Conservation (phyloP, 2,329 filamentous ascomycete genomes). For the Fusarium decemcellulare region DNA sequence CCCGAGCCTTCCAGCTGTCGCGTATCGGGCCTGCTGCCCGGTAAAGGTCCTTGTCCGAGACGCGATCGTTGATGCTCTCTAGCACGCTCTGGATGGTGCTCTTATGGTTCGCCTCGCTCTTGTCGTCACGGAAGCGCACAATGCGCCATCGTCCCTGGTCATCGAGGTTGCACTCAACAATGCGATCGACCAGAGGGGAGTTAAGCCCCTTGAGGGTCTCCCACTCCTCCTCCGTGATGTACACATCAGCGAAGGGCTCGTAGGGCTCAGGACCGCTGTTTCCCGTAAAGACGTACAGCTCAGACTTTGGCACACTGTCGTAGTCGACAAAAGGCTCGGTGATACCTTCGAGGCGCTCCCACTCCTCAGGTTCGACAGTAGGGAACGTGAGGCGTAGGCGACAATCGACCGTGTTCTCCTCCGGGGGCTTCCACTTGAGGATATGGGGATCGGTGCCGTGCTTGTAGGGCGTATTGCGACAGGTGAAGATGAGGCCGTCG, state of each 20-base stretch:
- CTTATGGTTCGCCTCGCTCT: constrained; percentile 90
- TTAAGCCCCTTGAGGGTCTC: constrained; percentile 80
- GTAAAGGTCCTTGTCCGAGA: constrained; percentile 86
- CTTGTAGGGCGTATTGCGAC: constrained; percentile 86
- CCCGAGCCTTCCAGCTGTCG: constrained; percentile 79
- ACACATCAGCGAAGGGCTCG: constrained; percentile 75
- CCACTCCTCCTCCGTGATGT: constrained; percentile 85
- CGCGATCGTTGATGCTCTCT: constrained; percentile 88
- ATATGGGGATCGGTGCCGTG: constrained; percentile 94
- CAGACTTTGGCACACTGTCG: constrained; percentile 81
- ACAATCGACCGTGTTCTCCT: constrained; percentile 97
- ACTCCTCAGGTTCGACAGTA: constrained; percentile 74
- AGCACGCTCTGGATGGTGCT: constrained; percentile 88
- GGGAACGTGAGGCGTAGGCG: constrained; percentile 85
- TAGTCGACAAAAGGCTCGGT: constrained; percentile 80
- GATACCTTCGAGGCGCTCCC: constrained; percentile 76
- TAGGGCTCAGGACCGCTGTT: constrained; percentile 68
- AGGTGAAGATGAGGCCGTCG: constrained; percentile 98
- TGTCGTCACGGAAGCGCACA: constrained; percentile 93
- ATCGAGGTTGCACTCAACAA: constrained; percentile 93
- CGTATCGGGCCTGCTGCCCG: constrained; percentile 79
- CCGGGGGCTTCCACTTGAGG: constrained; percentile 96
- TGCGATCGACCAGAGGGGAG: constrained; percentile 85
- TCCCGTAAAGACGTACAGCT: constrained; percentile 79
- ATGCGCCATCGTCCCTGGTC: constrained; percentile 83